Conservation (phyloP, 805 yeast genomes). For the Ogataea siamensis region DNA sequence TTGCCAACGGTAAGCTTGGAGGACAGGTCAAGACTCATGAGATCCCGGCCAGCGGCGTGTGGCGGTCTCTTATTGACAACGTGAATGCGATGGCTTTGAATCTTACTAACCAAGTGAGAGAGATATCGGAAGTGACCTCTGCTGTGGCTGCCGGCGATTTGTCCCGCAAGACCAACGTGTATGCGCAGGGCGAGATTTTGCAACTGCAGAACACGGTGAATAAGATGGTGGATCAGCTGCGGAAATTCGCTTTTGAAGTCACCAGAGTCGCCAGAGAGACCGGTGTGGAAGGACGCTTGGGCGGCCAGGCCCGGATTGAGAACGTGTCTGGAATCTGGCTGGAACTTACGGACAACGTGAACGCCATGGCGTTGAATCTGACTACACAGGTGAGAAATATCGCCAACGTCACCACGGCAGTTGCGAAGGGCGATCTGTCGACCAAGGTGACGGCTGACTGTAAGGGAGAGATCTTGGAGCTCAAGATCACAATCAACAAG, state of each 20-base stretch:
- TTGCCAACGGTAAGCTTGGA: slow-evolving; percentile 85
- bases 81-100: slow-evolving; percentile 88
- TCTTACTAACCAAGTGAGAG: slow-evolving; percentile 82
- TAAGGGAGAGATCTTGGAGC: slow-evolving; percentile 74
- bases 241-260: slow-evolving; percentile 82
- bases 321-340: slow-evolving; percentile 88
- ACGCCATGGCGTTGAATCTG: slow-evolving; percentile 85
- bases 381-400: slow-evolving; percentile 87
- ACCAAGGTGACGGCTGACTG: slow-evolving; percentile 86
- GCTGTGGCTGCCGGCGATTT: slow-evolving; percentile 88
- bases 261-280: slow-evolving; percentile 86
- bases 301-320: slow-evolving; percentile 81
- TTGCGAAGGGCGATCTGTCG: slow-evolving; percentile 77
- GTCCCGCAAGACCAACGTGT: slow-evolving; percentile 79
- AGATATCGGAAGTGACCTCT: slow-evolving; percentile 84
- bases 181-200: slow-evolving; percentile 87
- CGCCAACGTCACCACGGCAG: slow-evolving; percentile 86
- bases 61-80: slow-evolving; percentile 82
- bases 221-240: slow-evolving; percentile 82
- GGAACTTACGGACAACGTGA: slow-evolving; percentile 80
- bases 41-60: slow-evolving; percentile 82
- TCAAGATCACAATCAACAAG: slow-evolving; percentile 77
- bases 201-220: slow-evolving; percentile 85
- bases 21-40: slow-evolving; percentile 72
- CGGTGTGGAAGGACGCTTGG: slow-evolving; percentile 84